Evolutionary conservation across 2,329 filamentous ascomycete genomes (phyloP).

Genomic region (Diaporthe citri): DNA sequence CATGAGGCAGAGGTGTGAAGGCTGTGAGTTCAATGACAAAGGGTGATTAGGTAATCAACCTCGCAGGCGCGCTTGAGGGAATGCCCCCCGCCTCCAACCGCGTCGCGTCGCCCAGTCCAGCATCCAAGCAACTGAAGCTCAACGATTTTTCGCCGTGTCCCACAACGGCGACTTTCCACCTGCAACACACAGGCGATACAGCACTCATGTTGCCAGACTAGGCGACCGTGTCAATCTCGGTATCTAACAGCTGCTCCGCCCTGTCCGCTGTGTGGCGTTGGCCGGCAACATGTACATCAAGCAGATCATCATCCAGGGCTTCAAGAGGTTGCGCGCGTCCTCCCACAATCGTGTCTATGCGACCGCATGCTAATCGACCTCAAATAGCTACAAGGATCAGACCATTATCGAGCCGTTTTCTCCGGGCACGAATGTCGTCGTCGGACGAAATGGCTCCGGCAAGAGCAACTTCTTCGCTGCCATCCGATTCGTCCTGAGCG

Average conservation of each 20-base stretch:
- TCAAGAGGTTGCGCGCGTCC: constrained; percentile 83
- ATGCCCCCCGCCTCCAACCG: constrained; percentile 17
- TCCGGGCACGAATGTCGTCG: constrained; percentile 96
- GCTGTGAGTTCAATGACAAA: background rate
- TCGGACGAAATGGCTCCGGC: constrained; percentile 98
- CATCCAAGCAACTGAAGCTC: constrained; percentile 27
- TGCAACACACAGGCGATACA: background rate
- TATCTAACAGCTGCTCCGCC: constrained; percentile 32
- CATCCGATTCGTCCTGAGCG: constrained; percentile 97
- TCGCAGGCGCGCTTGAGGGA: background rate
- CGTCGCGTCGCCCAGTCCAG: constrained; percentile 36
- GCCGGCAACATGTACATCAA: constrained; percentile 90
- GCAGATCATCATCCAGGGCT: constrained; percentile 99
- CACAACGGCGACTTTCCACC: constrained; percentile 13
- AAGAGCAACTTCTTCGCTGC: constrained; percentile 99
- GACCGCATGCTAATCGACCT: constrained; percentile 38
- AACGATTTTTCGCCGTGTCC: background rate
- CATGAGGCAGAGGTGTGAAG: background rate
- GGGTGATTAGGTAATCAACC: constrained; percentile 20
- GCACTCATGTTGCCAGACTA: constrained; percentile 21
- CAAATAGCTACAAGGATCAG: constrained; percentile 94
- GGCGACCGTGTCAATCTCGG: constrained; percentile 21
- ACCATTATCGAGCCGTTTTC: constrained; percentile 99
- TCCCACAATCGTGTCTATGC: background rate
- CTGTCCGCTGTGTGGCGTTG: constrained; percentile 45